Conservation (phyloP, 2,329 filamentous ascomycete genomes). For the Hypoxylon sp. region DNA sequence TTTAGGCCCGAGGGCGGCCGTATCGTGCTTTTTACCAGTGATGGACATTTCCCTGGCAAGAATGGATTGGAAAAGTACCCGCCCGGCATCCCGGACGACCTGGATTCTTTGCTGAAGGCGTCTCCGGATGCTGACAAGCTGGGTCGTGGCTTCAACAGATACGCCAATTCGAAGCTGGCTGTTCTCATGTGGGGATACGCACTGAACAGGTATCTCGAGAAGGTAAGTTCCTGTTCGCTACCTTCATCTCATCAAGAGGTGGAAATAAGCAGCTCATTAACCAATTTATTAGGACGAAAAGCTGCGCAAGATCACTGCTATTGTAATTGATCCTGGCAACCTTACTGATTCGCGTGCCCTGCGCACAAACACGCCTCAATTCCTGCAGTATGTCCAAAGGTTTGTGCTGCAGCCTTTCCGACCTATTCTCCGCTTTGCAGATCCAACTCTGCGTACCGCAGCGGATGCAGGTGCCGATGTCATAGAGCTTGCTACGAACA, state of each 20-base stretch:
- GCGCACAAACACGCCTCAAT: constrained; percentile 53
- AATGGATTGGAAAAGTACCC: constrained; percentile 57
- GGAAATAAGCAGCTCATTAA: constrained; percentile 5
- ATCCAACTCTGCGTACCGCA: constrained; percentile 52
- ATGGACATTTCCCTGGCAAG: constrained; percentile 58
- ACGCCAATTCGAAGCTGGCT: constrained; percentile 60
- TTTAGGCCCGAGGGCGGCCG: constrained; percentile 71
- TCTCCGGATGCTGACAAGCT: constrained; percentile 53
- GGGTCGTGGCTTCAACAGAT: constrained; percentile 60
- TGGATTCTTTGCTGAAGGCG: constrained; percentile 57
- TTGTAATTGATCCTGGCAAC: constrained; percentile 50
- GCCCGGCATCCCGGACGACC: constrained; percentile 55
- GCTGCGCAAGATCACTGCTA: constrained; percentile 49
- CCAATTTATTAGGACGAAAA: constrained; percentile 39
- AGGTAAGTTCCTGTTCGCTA: constrained; percentile 35
- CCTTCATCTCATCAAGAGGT: constrained; percentile 1
- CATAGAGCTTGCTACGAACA: constrained; percentile 40
- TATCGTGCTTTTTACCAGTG: constrained; percentile 51
- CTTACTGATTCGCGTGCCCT: constrained; percentile 56
- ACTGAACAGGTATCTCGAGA: constrained; percentile 55
- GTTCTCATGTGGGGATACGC: constrained; percentile 59
- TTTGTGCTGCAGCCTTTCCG: constrained; percentile 47
- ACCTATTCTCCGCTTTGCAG: constrained; percentile 52
- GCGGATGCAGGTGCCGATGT: constrained; percentile 48
- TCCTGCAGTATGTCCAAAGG: constrained; percentile 47